These are phyloP conservation scores for Verticillium isaacii DNA, from an alignment of 2,329 filamentous ascomycete genomes.

Conservation along the genomic window DNA sequence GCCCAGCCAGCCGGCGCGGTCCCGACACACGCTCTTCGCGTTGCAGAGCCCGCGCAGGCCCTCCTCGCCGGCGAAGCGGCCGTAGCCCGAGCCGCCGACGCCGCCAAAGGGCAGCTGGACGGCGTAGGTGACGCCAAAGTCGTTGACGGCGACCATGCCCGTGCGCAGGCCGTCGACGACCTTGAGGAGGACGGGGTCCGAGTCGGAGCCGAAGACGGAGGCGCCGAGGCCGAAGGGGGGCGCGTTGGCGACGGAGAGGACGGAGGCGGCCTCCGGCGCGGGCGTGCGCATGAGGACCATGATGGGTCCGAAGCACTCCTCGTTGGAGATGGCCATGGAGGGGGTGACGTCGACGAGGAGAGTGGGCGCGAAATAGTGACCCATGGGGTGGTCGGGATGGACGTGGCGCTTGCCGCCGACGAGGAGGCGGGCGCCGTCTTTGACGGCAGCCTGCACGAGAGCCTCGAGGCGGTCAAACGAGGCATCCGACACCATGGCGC, in stretches of 20 bases:
- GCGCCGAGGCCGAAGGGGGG: conserved; percentile 83
- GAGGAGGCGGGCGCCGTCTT: conserved; percentile 73
- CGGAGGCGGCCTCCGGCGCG: conserved; percentile 52
- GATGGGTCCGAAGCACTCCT: conserved; percentile 90
- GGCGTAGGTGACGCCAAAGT: conserved; percentile 91
- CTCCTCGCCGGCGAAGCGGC: conserved; percentile 87
- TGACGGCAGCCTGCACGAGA: conserved; percentile 73
- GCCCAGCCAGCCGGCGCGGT: conserved; percentile 59
- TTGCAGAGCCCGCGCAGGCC: conserved; percentile 83
- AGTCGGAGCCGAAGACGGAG: conserved; percentile 74
- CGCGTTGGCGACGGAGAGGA: conserved; percentile 76
- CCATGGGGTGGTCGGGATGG: conserved; percentile 70
- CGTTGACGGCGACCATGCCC: conserved; percentile 93
- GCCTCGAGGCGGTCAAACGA: conserved; percentile 72
- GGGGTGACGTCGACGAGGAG: conserved; percentile 85
- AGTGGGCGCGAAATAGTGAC: conserved; percentile 91
- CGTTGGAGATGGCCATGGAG: conserved; percentile 79
- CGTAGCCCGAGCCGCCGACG: conserved; percentile 84
- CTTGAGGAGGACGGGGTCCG: conserved; percentile 52
- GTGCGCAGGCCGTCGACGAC: conserved; percentile 68
- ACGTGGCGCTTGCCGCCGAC: conserved; percentile 68
- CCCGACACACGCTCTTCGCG: conserved; percentile 77
- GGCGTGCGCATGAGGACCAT: conserved; percentile 77
- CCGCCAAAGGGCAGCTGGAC: conserved; percentile 94
- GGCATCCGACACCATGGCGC: conserved; percentile 80